Percentiles rank a stretch among this genome's conserved stretches.
phyloP scores from a whole-genome alignment of 73 alveolate species.

The Stentor coeruleus region DNA sequence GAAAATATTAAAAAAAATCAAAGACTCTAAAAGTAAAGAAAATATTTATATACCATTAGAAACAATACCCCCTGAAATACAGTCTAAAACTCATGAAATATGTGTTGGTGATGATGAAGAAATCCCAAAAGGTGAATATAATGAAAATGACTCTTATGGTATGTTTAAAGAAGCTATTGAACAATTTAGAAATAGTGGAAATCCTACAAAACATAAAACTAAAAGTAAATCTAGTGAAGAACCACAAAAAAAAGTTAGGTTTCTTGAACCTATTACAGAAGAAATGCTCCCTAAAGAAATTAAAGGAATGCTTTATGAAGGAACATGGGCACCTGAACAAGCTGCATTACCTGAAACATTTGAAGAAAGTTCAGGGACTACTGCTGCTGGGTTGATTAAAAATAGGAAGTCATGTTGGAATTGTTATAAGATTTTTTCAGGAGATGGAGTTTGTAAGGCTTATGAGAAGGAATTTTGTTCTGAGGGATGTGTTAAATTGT shows the following conservation, averaged over 20 bases:
- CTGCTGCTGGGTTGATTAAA: background rate
- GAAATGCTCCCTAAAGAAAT: constrained; percentile 4
- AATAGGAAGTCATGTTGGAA: constrained; percentile 3
- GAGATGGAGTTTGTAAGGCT: background rate
- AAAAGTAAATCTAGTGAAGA: background rate
- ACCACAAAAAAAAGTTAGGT: background rate
- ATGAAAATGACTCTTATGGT: background rate
- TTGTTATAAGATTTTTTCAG: constrained; percentile 8
- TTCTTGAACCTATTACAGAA: constrained; percentile 19
- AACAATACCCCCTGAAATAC: background rate
- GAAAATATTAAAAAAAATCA: constrained; percentile 19
- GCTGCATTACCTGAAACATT: constrained; percentile 11
- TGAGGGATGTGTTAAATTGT: background rate
- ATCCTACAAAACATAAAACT: background rate
- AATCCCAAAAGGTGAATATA: background rate
- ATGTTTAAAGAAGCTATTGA: constrained; percentile 13
- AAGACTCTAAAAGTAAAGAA: background rate
- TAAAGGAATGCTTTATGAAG: background rate
- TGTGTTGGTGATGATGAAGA: background rate
- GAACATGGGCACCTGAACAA: constrained; percentile 21
- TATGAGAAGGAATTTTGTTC: constrained; percentile 11
- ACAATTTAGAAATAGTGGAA: background rate
- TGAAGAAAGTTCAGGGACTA: constrained; percentile 6
- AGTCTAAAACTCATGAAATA: background rate
- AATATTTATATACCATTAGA: no score